phyloP scores from a whole-genome alignment of 2,329 filamentous ascomycete species.

The Sarocladiaceae sp. region DNA sequence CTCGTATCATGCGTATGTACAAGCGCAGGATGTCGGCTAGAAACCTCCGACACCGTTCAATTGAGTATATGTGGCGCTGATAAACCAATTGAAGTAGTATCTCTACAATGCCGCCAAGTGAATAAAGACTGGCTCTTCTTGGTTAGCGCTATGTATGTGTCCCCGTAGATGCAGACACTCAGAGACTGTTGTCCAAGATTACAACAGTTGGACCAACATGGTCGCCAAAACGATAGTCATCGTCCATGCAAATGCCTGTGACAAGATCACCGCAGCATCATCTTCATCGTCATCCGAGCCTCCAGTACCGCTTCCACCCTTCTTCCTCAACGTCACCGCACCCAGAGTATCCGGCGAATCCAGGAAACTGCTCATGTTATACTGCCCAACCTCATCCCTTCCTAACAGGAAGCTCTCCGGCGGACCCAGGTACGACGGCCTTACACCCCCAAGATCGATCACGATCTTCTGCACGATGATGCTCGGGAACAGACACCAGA shows the following conservation, averaged over 20 bases:
- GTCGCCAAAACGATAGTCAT: not conserved
- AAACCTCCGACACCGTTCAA: no score
- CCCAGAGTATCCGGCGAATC: constrained; percentile 14
- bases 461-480: constrained; percentile 51
- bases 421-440: constrained; percentile 48
- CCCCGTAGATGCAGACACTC: no score
- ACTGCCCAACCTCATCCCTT: constrained; percentile 28
- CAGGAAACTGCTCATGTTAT: constrained; percentile 32
- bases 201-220: not conserved
- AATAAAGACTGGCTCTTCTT: no score
- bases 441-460: constrained; percentile 47
- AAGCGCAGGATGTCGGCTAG: no score
- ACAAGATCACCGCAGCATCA: not conserved
- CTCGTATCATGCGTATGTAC: no score
- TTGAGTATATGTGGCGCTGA: no score
- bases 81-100: no score
- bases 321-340: not conserved
- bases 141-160: no score
- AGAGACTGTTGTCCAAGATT: no score
- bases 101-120: no score
- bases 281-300: not conserved
- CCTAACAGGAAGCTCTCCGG: constrained; percentile 47
- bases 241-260: not conserved
- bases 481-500: constrained; percentile 47
- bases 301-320: not conserved